Conservation (phyloP, 345 rosid species). For the Eucalyptus decipiens region DNA sequence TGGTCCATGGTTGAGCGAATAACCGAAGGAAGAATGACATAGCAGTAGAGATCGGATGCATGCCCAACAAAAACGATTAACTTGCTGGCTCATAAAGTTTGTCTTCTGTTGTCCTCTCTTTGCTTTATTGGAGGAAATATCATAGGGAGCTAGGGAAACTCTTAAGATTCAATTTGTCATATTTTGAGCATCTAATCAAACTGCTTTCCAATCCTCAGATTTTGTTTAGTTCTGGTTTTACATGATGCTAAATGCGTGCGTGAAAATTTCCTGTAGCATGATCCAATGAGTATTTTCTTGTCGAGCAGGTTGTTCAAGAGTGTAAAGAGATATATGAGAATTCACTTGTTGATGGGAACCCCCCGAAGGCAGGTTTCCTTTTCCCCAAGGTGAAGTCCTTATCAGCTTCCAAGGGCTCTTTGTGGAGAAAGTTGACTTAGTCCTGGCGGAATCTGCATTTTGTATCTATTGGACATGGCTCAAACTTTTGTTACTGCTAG, state of each 20-base stretch:
- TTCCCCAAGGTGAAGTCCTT: slow-evolving; percentile 84
- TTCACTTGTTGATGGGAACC: slow-evolving; percentile 70
- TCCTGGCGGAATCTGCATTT: neutral
- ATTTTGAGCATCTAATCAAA: neutral
- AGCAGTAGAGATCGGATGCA: neutral
- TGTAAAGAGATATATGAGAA: slow-evolving; percentile 95
- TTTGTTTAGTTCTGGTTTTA: neutral
- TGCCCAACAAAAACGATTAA: neutral
- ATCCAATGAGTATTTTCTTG: neutral
- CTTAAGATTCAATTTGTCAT: neutral
- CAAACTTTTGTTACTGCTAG: neutral
- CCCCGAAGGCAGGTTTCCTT: slow-evolving; percentile 78
- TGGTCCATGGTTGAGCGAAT: neutral
- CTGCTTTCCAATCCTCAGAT: neutral
- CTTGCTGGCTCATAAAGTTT: neutral
- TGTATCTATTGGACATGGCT: neutral
- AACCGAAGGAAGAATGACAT: neutral
- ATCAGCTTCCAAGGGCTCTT: slow-evolving; percentile 46
- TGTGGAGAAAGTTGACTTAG: slow-evolving; percentile 70
- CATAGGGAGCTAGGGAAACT: neutral
- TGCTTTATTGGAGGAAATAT: neutral
- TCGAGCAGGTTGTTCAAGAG: slow-evolving; percentile 81
- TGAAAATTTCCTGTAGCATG: neutral
- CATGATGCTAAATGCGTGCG: neutral
- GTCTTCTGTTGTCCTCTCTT: neutral